These are phyloP conservation scores for Fomitopsis schrenkii DNA, from an alignment of 1,284 basidiomycete genomes.

Conservation along the genomic window DNA sequence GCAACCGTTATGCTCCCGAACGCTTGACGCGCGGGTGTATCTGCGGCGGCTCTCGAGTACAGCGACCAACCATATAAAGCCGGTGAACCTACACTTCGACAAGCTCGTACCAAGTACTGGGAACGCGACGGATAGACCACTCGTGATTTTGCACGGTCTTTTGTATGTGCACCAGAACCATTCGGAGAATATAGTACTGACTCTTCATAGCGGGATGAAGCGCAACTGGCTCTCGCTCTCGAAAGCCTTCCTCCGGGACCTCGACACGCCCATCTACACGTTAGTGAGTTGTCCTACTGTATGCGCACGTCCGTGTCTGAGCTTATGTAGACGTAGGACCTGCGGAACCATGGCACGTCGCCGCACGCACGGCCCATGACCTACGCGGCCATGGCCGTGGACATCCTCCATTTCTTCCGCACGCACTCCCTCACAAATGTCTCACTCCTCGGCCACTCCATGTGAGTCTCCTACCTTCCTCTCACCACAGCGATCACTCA, in stretches of 20 bases:
- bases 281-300: conserved; percentile 44
- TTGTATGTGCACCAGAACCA: conserved; percentile 37
- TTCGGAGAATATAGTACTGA: neutral
- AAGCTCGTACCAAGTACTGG: conserved; percentile 36
- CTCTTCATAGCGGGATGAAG: conserved; percentile 65
- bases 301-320: neutral
- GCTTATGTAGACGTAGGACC: conserved; percentile 45
- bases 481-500: neutral
- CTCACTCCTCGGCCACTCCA: conserved; percentile 80
- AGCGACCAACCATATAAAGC: conserved; percentile 4
- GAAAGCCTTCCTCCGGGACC: conserved; percentile 55
- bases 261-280: conserved; percentile 65
- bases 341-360: conserved; percentile 81
- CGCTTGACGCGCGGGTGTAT: neutral
- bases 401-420: conserved; percentile 60
- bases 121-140: conserved; percentile 38
- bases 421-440: conserved; percentile 53
- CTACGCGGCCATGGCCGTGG: conserved; percentile 70
- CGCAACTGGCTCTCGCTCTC: conserved; percentile 76
- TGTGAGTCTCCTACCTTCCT: conserved; percentile 42
- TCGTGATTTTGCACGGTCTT: conserved; percentile 67
- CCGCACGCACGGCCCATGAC: conserved; percentile 69
- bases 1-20: neutral
- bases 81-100: conserved; percentile 42
- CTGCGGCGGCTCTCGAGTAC: neutral